Evolutionary conservation across 352 stramenopile species (phyloP).

Genomic region (Phytopythium mirpurense): DNA sequence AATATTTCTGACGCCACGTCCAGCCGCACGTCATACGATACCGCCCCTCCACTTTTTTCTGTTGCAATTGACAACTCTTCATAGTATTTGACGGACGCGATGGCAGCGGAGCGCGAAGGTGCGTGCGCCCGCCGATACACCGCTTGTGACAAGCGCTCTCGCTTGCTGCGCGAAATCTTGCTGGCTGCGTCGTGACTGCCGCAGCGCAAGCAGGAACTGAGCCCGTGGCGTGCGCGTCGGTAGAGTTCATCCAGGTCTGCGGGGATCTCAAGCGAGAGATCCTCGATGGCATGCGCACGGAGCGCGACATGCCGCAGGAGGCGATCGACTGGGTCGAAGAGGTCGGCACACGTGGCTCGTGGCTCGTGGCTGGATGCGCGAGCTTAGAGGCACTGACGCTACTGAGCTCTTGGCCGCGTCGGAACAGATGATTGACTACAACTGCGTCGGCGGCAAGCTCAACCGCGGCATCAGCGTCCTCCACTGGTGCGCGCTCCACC

Average conservation of each 20-base stretch:
- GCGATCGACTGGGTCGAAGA: conserved; percentile 72
- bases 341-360: conserved; percentile 6
- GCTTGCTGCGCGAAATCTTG: no score
- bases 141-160: no score
- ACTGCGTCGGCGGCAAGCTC: conserved; percentile 97
- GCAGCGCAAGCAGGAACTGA: no score
- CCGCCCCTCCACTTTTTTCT: no score
- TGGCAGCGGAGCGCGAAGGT: conserved; percentile 6
- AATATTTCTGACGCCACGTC: no score
- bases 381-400: no score
- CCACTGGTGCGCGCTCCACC: conserved; percentile 59
- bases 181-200: no score
- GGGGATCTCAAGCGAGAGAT: conserved; percentile 71
- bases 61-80: no score
- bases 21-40: no score
- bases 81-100: no score
- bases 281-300: conserved; percentile 50
- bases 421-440: conserved; percentile 90
- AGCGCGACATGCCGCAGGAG: conserved; percentile 76
- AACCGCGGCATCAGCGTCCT: conserved; percentile 97
- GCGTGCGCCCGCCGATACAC: no score
- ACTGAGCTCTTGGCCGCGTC: no score
- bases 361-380: background rate
- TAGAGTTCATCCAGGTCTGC: conserved; percentile 80
- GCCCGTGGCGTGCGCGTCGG: background rate